Conservation (phyloP, 2,329 filamentous ascomycete genomes). For the Emergomyces orientalis region DNA sequence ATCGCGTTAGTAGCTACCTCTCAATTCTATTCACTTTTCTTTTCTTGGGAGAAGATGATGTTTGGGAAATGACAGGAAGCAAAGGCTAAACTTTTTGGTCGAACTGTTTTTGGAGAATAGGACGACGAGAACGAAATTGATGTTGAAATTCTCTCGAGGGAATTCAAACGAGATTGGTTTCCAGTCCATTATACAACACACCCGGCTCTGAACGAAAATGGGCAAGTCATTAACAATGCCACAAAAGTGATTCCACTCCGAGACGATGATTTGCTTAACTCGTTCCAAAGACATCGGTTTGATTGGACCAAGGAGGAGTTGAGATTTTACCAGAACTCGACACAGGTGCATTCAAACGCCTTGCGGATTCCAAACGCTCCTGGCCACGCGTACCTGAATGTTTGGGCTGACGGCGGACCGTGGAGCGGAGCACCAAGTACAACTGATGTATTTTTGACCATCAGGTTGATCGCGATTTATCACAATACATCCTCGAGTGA, state of each 20-base stretch:
- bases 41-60: background rate
- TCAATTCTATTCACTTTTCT: background rate
- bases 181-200: slow-evolving; percentile 24
- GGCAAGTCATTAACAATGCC: slow-evolving; percentile 18
- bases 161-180: slow-evolving; percentile 18
- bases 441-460: slow-evolving; percentile 20
- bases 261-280: slow-evolving; percentile 11
- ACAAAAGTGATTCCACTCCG: slow-evolving; percentile 19
- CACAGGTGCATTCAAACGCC: slow-evolving; percentile 16
- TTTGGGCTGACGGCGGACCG: slow-evolving; percentile 25
- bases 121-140: slow-evolving; percentile 24
- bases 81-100: background rate
- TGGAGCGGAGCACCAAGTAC: slow-evolving; percentile 23
- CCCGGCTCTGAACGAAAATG: slow-evolving; percentile 18
- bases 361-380: slow-evolving; percentile 16
- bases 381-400: slow-evolving; percentile 22
- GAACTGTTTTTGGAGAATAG: slow-evolving; percentile 12
- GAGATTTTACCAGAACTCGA: slow-evolving; percentile 22
- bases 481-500: slow-evolving; percentile 21
- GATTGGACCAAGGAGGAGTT: slow-evolving; percentile 19
- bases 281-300: slow-evolving; percentile 23
- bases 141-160: slow-evolving; percentile 22
- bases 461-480: slow-evolving; percentile 20
- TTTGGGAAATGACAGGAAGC: background rate
- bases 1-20: slow-evolving; percentile 18